A percentile compares a stretch with the other conserved stretches of the same genome.
Evolutionary conservation across 345 rosid genomes (phyloP).

Genomic region (Citrus sinensis): DVS_A1.0 CM039163.1:40138001-40138500

Average conservation of each 20-base stretch:
- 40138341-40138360: not conserved
- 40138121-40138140: not conserved
- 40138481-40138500: not conserved
- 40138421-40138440: not conserved
- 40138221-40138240: not conserved
- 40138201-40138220: not conserved
- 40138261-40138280: not conserved
- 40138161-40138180: not conserved
- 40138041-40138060: not conserved
- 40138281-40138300: not conserved
- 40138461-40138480: not conserved
- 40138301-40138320: not conserved
- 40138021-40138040: not conserved
- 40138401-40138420: not conserved
- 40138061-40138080: not conserved
- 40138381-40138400: not conserved
- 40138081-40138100: not conserved
- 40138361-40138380: not conserved
- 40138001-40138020: too few relatives aligned
- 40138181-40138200: not conserved
- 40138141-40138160: not conserved
- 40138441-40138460: not conserved
- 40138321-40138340: not conserved
- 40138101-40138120: not conserved
- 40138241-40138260: not conserved